A percentile compares a stretch with the other conserved stretches of the same genome.
Conservation (phyloP, 768 basidiomycete species). For the Podaxis pistillaris region DNA sequence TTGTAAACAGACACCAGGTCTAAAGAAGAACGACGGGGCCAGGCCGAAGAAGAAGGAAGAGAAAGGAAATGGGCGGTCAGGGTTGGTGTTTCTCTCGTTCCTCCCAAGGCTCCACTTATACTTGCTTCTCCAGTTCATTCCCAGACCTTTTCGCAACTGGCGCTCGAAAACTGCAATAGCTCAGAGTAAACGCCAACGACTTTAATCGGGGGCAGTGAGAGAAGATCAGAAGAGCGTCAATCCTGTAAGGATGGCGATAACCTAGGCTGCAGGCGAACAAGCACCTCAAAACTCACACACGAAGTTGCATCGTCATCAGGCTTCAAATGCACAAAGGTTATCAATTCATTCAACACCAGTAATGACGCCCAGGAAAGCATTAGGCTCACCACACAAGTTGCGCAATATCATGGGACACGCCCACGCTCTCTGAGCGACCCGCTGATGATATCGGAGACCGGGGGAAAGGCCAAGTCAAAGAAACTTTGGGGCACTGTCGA, state of each 20-base stretch:
- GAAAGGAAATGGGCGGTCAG: neutral
- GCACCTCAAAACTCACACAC: too few relatives aligned
- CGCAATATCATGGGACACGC: too few relatives aligned
- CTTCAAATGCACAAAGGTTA: too few relatives aligned
- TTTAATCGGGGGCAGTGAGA: neutral
- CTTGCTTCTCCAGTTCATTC: neutral
- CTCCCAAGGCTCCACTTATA: neutral
- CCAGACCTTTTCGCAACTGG: neutral
- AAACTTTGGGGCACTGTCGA: too few relatives aligned
- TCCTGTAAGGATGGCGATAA: neutral
- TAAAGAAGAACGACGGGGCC: neutral
- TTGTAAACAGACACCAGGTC: slow-evolving; percentile 11
- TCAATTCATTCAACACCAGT: neutral
- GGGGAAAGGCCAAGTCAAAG: too few relatives aligned
- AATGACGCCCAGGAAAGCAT: neutral
- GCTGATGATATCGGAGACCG: too few relatives aligned
- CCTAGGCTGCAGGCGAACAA: neutral
- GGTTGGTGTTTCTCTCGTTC: neutral
- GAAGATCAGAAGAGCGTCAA: neutral
- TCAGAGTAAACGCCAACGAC: neutral
- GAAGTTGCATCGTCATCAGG: too few relatives aligned
- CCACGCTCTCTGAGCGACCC: too few relatives aligned
- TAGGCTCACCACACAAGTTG: neutral
- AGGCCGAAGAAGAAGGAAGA: neutral
- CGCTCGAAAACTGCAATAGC: neutral